A percentile compares a stretch with the other conserved stretches of the same genome.
These are phyloP conservation scores for Komagataea norvegica DNA, from an alignment of 1,139 yeast genomes.

Conservation along the genomic window DNA sequence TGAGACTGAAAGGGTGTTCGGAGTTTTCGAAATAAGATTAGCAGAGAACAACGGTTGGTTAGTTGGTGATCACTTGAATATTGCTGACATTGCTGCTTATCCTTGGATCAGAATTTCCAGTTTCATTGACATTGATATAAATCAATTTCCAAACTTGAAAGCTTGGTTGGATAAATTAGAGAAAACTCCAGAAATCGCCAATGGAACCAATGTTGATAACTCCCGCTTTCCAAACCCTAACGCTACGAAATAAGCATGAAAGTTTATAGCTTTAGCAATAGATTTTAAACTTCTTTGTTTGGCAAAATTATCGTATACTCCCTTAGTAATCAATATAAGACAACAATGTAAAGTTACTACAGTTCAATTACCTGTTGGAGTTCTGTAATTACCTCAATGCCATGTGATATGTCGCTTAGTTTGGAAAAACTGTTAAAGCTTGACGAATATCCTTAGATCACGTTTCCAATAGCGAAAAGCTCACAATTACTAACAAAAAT, in stretches of 20 bases:
- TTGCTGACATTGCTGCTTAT: conserved; percentile 48
- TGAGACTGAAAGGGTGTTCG: conserved; percentile 49
- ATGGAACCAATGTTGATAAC: conserved; percentile 8
- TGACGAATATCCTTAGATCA: no score
- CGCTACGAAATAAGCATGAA: conserved; percentile 2
- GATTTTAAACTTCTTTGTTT: no score
- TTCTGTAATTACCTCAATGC: no score
- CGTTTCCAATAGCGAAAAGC: no score
- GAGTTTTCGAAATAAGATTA: conserved; percentile 48
- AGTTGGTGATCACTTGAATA: conserved; percentile 51
- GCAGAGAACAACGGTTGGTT: conserved; percentile 43
- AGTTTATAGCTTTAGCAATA: no score
- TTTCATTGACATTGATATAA: conserved; percentile 34
- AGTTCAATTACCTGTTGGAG: no score
- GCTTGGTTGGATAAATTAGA: conserved; percentile 43
- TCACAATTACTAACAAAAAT: no score
- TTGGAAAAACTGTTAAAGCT: no score
- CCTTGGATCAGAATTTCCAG: conserved; percentile 32
- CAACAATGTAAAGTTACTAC: no score
- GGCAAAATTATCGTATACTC: no score
- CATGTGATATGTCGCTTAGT: no score
- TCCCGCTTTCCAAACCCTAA: background rate
- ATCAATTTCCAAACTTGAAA: conserved; percentile 40
- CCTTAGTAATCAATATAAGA: no score
- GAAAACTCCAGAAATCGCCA: conserved; percentile 34